phyloP scores from a whole-genome alignment of 495 filamentous ascomycete species.

The Sordaria brevicollis region DNA sequence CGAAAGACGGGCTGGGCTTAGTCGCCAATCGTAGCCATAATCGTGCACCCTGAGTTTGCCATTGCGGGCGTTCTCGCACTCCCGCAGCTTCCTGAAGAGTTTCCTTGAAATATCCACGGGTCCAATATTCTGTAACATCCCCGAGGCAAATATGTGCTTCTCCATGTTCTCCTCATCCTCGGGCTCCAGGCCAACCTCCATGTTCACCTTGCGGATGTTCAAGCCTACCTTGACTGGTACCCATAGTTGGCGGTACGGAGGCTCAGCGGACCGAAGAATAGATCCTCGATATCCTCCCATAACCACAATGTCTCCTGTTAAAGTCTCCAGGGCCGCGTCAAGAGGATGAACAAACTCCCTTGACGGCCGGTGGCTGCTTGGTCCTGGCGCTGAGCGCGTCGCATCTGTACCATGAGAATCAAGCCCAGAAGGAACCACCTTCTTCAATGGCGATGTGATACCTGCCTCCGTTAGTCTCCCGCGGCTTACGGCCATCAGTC shows the following conservation, averaged over 20 bases:
- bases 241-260: constrained; percentile 78
- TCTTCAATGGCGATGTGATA: constrained; percentile 31
- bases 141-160: constrained; percentile 67
- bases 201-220: constrained; percentile 82
- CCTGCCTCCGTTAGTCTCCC: constrained; percentile 12
- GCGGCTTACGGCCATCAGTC: neutral
- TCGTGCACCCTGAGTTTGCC: constrained; percentile 73
- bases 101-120: constrained; percentile 82
- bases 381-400: constrained; percentile 1
- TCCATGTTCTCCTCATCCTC: constrained; percentile 84
- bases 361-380: constrained; percentile 9
- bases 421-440: constrained; percentile 5
- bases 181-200: constrained; percentile 73
- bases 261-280: constrained; percentile 71
- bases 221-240: constrained; percentile 89
- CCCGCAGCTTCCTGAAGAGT: constrained; percentile 66
- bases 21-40: constrained; percentile 93
- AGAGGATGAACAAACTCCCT: constrained; percentile 33
- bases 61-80: constrained; percentile 57
- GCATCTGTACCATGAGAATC: constrained; percentile 2
- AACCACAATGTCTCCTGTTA: constrained; percentile 79
- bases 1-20: constrained; percentile 73
- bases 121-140: constrained; percentile 82
- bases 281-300: constrained; percentile 90
- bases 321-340: constrained; percentile 52